These are phyloP conservation scores for Neobulgaria alba DNA, from an alignment of 2,329 filamentous ascomycete species.

Conservation along the genomic window DNA sequence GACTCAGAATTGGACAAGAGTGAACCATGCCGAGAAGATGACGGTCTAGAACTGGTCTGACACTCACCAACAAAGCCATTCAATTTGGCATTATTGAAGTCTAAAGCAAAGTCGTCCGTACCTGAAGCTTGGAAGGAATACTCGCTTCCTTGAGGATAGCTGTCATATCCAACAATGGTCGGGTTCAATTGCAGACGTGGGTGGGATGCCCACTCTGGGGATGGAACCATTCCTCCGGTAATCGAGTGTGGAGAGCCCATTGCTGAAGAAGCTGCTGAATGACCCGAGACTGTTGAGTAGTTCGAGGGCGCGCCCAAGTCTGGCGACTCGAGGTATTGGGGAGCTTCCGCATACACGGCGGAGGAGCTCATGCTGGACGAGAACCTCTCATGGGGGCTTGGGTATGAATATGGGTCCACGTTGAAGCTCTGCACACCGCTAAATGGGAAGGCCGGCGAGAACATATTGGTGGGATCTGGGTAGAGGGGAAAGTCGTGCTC, in stretches of 20 bases:
- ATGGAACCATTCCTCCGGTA: conserved; percentile 21
- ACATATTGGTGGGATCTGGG: conserved; percentile 36
- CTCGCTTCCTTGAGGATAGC: conserved; percentile 21
- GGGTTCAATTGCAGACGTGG: conserved; percentile 23
- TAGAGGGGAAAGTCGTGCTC: conserved; percentile 36
- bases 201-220: conserved; percentile 25
- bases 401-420: conserved; percentile 32
- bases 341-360: conserved; percentile 36
- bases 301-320: conserved; percentile 25
- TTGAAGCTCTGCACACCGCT: conserved; percentile 37
- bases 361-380: conserved; percentile 37
- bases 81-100: conserved; percentile 33
- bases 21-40: conserved; percentile 25
- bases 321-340: conserved; percentile 25
- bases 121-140: conserved; percentile 25
- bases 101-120: conserved; percentile 30
- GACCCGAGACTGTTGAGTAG: conserved; percentile 27
- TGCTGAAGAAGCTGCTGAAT: conserved; percentile 27
- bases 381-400: conserved; percentile 27
- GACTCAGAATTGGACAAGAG: conserved; percentile 19
- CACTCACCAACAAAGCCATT: conserved; percentile 39
- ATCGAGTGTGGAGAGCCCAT: conserved; percentile 29
- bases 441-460: conserved; percentile 39
- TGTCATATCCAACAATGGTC: conserved; percentile 26
- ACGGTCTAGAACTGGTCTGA: conserved; percentile 30